Evolutionary conservation across 1,284 basidiomycete genomes (phyloP).

Genomic region (Singerocomus rubriflavus): DNA sequence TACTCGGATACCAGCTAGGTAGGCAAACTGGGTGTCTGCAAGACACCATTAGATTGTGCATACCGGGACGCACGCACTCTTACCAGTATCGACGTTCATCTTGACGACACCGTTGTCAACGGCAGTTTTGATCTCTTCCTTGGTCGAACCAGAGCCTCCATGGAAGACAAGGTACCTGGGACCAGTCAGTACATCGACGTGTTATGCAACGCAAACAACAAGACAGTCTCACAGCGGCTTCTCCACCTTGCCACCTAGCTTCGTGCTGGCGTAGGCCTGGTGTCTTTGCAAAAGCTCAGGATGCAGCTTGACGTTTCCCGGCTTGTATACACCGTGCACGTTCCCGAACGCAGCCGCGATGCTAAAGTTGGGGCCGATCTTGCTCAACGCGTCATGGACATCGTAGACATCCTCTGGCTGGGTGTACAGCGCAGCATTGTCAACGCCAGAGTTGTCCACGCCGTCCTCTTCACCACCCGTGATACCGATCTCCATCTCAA

Average conservation of each 20-base stretch:
- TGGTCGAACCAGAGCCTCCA: slow-evolving; percentile 97
- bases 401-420: slow-evolving; percentile 97
- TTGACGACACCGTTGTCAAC: slow-evolving; percentile 94
- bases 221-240: slow-evolving; percentile 74
- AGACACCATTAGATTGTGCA: slow-evolving; percentile 8
- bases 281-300: slow-evolving; percentile 94
- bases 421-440: slow-evolving; percentile 94
- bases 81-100: slow-evolving; percentile 93
- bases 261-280: slow-evolving; percentile 74
- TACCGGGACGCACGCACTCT: not conserved
- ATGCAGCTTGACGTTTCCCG: slow-evolving; percentile 82
- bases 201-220: not conserved
- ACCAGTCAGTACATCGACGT: not conserved
- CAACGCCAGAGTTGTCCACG: slow-evolving; percentile 93
- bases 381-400: slow-evolving; percentile 80
- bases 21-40: slow-evolving; percentile 86
- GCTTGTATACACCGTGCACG: slow-evolving; percentile 87
- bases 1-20: slow-evolving; percentile 85
- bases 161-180: slow-evolving; percentile 97
- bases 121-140: slow-evolving; percentile 94
- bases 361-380: slow-evolving; percentile 91
- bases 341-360: slow-evolving; percentile 88
- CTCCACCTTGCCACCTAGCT: slow-evolving; percentile 65
- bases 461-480: slow-evolving; percentile 99
- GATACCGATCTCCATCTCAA: slow-evolving; percentile 99